Evolutionary conservation across 148 eudicot species (phyloP), one percentile per base, ranked within the genome.

Genomic region (Pouteria glomerata): DNA sequence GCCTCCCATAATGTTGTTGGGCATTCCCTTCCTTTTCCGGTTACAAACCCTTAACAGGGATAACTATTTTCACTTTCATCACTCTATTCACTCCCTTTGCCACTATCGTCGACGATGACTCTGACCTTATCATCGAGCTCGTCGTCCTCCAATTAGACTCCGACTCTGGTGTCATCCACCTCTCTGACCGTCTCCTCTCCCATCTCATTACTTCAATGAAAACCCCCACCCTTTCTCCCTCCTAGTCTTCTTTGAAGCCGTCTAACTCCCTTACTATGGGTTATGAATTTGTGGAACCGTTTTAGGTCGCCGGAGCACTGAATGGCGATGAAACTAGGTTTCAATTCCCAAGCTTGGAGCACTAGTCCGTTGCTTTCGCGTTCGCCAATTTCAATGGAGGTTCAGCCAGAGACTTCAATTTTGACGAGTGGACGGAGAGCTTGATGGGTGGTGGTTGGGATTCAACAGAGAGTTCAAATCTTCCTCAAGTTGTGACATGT

Each of bases 341-440:
- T 69, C 84, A 82, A 30, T 84, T 88, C 66, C 83, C 84, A 6
- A 76, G 58, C 57, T 59, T 86, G 71, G 88, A 88, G 15, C 82
- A 82, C 70, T 81, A 73, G 18, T 70, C 82, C 12, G 58, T 61
- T 3, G 83, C 77, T 2, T 89, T 89, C 66, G 81, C 86, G 30
- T 91, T 86, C 37, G 72, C 78, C 0, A 90, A 87, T 55, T 82
- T 83, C 21, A 83, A 78, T 24, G 79, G 71, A 15, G 88, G 82
- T 0, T 57, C 75, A 0, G 82, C 74, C 3, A 83, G 69, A 3
- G 92, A 88, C 73, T 91, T 91, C 51, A 93, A 91, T 50, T 89
- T 96, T 3, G 98, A 94, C 24, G 95, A 89, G 66, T 94, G 98
- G 98, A 89, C 91, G 97, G 97, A 94, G 77, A 85, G 81, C 70